phyloP scores from a whole-genome alignment of 2,329 filamentous ascomycete species.

The Penicillium concentricum region DNA sequence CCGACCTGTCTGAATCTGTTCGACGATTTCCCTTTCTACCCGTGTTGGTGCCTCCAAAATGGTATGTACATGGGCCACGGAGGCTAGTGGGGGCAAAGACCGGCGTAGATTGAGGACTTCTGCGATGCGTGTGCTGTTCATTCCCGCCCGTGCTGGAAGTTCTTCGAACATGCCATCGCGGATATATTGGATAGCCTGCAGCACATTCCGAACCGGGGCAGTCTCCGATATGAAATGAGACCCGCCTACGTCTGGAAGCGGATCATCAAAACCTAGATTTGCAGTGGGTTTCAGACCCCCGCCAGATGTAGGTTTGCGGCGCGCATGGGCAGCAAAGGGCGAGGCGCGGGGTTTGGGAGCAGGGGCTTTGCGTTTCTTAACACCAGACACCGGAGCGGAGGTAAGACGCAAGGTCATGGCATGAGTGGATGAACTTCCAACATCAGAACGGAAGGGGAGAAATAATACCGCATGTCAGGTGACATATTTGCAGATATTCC shows the following conservation, averaged over 20 bases:
- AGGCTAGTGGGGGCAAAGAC: slow-evolving; percentile 58
- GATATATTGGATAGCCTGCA: slow-evolving; percentile 55
- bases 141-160: slow-evolving; percentile 56
- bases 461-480: slow-evolving; percentile 20
- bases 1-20: slow-evolving; percentile 51
- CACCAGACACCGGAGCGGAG: slow-evolving; percentile 48
- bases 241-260: slow-evolving; percentile 53
- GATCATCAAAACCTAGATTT: slow-evolving; percentile 31
- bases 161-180: slow-evolving; percentile 55
- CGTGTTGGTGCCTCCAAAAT: slow-evolving; percentile 55
- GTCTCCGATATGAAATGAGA: slow-evolving; percentile 51
- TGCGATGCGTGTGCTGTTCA: slow-evolving; percentile 61
- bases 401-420: slow-evolving; percentile 50
- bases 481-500: slow-evolving; percentile 6
- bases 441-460: neutral
- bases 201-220: slow-evolving; percentile 49
- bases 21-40: slow-evolving; percentile 60
- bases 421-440: slow-evolving; percentile 1
- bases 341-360: slow-evolving; percentile 33
- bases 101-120: slow-evolving; percentile 58
- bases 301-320: slow-evolving; percentile 39
- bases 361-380: slow-evolving; percentile 41
- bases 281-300: slow-evolving; percentile 28
- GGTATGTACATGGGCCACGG: slow-evolving; percentile 61
- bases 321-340: slow-evolving; percentile 43